A percentile compares a stretch with the other conserved stretches of the same genome.
phyloP scores from a whole-genome alignment of 768 basidiomycete species.

The Clavulina sp. region DNA sequence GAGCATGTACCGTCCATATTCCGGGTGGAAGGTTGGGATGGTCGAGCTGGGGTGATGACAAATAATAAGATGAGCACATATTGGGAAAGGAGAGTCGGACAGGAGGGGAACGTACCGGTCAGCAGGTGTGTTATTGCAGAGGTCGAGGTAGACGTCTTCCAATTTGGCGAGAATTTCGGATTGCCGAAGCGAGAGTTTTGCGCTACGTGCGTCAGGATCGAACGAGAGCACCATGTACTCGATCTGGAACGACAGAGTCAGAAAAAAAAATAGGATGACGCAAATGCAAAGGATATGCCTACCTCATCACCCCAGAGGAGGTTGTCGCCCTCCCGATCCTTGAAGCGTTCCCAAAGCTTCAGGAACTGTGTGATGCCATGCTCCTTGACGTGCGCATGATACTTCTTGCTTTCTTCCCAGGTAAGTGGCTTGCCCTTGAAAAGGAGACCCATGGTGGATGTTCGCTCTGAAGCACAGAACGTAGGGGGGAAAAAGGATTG shows the following conservation, averaged over 20 bases:
- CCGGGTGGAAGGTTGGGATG: slow-evolving; percentile 88
- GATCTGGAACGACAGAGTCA: slow-evolving; percentile 32
- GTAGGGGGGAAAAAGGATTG: no score
- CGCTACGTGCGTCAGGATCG: slow-evolving; percentile 60
- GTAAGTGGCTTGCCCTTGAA: slow-evolving; percentile 81
- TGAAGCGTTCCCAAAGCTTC: slow-evolving; percentile 81
- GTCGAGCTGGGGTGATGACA: slow-evolving; percentile 29
- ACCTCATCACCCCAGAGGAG: slow-evolving; percentile 99
- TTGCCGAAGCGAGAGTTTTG: slow-evolving; percentile 83
- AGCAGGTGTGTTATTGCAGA: slow-evolving; percentile 40
- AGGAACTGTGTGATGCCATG: slow-evolving; percentile 95
- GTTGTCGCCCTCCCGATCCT: slow-evolving; percentile 79
- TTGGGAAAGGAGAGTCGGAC: background rate
- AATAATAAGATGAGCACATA: background rate
- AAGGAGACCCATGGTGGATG: slow-evolving; percentile 66
- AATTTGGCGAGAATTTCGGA: slow-evolving; percentile 81
- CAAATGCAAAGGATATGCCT: slow-evolving; percentile 9
- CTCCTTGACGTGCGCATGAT: slow-evolving; percentile 73
- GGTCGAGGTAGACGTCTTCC: slow-evolving; percentile 44
- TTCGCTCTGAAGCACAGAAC: no score
- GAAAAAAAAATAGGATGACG: slow-evolving; percentile 3
- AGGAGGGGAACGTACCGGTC: slow-evolving; percentile 7
- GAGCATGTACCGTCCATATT: slow-evolving; percentile 97
- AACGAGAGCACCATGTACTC: slow-evolving; percentile 92
- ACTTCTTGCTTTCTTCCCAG: slow-evolving; percentile 78